phyloP scores from a whole-genome alignment of 2,329 filamentous ascomycete genomes.

The Alternaria consortialis region DNA sequence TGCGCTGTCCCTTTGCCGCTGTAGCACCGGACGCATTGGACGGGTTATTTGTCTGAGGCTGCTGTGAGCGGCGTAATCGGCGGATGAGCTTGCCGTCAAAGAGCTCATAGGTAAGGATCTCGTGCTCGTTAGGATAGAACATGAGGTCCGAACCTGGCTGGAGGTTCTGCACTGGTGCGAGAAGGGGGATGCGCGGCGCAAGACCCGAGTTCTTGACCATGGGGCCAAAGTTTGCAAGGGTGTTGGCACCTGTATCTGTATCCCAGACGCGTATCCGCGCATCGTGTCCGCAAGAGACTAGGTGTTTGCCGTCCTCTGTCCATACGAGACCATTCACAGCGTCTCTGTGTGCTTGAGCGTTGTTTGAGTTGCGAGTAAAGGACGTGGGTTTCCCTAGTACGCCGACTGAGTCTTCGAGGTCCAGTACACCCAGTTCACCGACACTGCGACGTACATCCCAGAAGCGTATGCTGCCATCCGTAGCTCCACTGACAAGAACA shows the following conservation, averaged over 20 bases:
- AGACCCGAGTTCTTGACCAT: conserved; percentile 73
- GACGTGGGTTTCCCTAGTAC: conserved; percentile 60
- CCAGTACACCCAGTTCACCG: conserved; percentile 77
- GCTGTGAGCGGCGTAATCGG: conserved; percentile 72
- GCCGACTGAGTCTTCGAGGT: conserved; percentile 84
- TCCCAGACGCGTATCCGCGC: conserved; percentile 88
- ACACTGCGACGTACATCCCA: conserved; percentile 88
- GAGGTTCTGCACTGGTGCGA: conserved; percentile 69
- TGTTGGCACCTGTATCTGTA: conserved; percentile 80
- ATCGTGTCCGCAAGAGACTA: conserved; percentile 86
- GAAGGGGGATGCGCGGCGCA: conserved; percentile 53
- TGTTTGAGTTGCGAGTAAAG: conserved; percentile 45
- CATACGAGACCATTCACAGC: conserved; percentile 86
- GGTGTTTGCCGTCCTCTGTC: conserved; percentile 79
- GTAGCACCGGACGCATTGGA: background rate
- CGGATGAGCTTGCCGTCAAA: conserved; percentile 78
- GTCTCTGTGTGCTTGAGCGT: conserved; percentile 73
- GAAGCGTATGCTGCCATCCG: conserved; percentile 81
- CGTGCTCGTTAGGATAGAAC: conserved; percentile 77
- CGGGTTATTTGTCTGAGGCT: conserved; percentile 22
- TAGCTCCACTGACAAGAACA: conserved; percentile 82
- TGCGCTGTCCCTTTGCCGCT: conserved; percentile 51
- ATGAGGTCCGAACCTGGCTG: conserved; percentile 70
- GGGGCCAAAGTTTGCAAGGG: conserved; percentile 86
- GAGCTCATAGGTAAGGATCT: conserved; percentile 82